Base-by-base conservation (phyloP, 192 early-diverging fungal species). In the Linderina pennispora region DNA sequence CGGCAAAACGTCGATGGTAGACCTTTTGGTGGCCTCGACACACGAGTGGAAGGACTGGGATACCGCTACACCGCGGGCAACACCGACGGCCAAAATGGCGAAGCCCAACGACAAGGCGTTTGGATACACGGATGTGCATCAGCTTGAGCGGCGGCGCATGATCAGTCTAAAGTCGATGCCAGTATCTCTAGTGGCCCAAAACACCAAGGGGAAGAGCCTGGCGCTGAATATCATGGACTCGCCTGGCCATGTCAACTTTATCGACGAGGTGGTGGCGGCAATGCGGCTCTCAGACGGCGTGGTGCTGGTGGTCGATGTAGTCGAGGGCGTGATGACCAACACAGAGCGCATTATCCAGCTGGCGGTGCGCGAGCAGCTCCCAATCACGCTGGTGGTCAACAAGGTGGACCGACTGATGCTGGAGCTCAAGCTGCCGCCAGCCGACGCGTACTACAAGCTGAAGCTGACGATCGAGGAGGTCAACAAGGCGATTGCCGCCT, bases 391-490 rank as follows among this genome's bases (percentile, higher is more conserved):
- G 36, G 84, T 97, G n/a, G 75, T 99, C 42, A 97, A 92, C 83
- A 99, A 99, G 74, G 80, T 99, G 5, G 97, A 99, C 74, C 85
- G 97, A n/a, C 68, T 99, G 43, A 97, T 99, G 28, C 39, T 97
- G 18, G 97, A 99, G 62, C 77, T 99, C 14, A 95, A 93, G 45
- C 73, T 99, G 25, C 97, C 97, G 20, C 97, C 97, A 8, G 81
- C 76, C 8, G 97, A 97, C 73, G 94, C 94, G 7, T 99, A 97
- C 65, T 89, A 92, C 69, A 97, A 97, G 66, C 70, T 99, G 33
- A 90, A 82, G 50, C 86, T 95, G 65, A 93, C 90, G 3, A 88
- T 97, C 43, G 94, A 97, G 62, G 91, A 97, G 55, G 92, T 97
- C 46, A 99, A 99, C 65, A 65, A 72, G 1, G 77, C 88, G 8